A percentile compares a stretch with the other conserved stretches of the same genome.
Conservation (phyloP, 352 stramenopile genomes). For the Aphanomyces invadans region DNA sequence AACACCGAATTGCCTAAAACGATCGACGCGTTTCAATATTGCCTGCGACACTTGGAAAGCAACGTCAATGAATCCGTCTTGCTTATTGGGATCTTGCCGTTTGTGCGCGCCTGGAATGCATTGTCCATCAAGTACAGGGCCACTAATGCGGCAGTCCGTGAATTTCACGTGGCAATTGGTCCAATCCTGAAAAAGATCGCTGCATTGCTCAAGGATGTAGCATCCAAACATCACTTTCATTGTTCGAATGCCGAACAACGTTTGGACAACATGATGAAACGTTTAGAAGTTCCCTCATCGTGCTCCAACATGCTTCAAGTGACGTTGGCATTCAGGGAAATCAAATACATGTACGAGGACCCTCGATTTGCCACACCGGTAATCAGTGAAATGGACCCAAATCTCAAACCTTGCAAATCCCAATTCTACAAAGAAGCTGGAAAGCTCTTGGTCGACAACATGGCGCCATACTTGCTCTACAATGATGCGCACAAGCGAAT, state of each 20-base stretch:
- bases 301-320: conserved; percentile 9
- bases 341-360: neutral
- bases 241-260: conserved; percentile 7
- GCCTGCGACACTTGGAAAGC: conserved; percentile 11
- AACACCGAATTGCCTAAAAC: neutral
- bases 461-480: neutral
- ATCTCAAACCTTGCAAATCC: neutral
- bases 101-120: neutral
- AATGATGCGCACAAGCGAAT: neutral
- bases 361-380: neutral
- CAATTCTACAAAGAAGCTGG: neutral
- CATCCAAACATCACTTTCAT: neutral
- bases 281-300: neutral
- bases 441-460: neutral
- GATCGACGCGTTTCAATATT: neutral
- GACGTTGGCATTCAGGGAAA: neutral
- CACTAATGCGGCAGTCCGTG: neutral
- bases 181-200: neutral
- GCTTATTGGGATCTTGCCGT: neutral
- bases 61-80: neutral
- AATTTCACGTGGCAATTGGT: neutral
- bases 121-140: neutral
- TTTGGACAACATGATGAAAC: neutral
- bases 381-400: neutral
- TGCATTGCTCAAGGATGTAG: neutral